A percentile compares a stretch with the other conserved stretches of the same genome.
phyloP scores from a whole-genome alignment of 2,329 filamentous ascomycete genomes.

The Fusarium sp. region DNA sequence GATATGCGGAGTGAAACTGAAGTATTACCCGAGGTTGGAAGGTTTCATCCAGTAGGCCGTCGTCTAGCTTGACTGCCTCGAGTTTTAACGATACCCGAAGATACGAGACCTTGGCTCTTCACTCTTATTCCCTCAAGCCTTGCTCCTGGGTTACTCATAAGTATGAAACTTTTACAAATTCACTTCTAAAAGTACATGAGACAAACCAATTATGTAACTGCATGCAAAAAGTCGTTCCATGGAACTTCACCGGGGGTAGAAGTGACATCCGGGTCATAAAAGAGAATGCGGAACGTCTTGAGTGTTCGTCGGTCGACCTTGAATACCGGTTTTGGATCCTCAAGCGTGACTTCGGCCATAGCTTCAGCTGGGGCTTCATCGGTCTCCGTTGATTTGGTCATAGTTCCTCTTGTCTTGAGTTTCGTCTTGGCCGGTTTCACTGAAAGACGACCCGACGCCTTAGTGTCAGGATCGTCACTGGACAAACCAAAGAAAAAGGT shows the following conservation, averaged over 20 bases:
- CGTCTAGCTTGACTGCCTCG: rapidly evolving
- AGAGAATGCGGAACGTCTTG: neutral
- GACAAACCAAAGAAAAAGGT: neutral
- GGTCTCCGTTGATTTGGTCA: neutral
- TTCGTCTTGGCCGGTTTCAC: neutral
- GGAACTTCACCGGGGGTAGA: neutral
- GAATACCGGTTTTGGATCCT: neutral
- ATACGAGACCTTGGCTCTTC: too few relatives aligned
- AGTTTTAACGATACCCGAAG: neutral
- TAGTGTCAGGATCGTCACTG: neutral
- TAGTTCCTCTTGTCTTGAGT: neutral
- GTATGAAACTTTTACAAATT: neutral
- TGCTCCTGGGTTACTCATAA: neutral
- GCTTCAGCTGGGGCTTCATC: neutral
- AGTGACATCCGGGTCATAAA: neutral
- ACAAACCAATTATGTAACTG: neutral
- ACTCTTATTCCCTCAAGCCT: rapidly evolving
- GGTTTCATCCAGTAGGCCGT: neutral
- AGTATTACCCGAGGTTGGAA: neutral
- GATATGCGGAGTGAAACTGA: neutral
- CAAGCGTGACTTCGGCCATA: neutral
- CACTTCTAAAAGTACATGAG: neutral
- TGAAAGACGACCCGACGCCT: too few relatives aligned
- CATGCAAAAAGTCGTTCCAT: neutral
- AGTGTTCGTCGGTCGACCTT: neutral